phyloP scores from a whole-genome alignment of 768 basidiomycete species.

The Lactifluus echinatus region DNA sequence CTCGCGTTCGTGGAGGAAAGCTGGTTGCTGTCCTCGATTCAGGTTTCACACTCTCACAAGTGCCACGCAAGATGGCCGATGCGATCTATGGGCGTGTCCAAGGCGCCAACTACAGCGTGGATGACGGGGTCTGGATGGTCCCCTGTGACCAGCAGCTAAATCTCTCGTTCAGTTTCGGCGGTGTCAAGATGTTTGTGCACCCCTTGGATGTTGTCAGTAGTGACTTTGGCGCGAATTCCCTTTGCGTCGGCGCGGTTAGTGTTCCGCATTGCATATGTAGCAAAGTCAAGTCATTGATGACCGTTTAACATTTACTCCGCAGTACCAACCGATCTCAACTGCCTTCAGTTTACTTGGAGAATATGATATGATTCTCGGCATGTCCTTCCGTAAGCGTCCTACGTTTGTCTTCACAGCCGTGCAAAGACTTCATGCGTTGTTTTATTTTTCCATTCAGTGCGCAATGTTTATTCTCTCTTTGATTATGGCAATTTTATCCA shows the following conservation, averaged over 20 bases:
- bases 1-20: constrained; percentile 52
- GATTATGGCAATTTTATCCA: constrained; percentile 65
- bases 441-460: constrained; percentile 38
- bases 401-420: not conserved
- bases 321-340: constrained; percentile 80
- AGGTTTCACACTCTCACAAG: constrained; percentile 64
- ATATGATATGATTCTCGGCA: constrained; percentile 78
- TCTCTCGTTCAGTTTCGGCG: constrained; percentile 64
- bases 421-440: not conserved
- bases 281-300: constrained; percentile 7
- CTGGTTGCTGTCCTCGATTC: constrained; percentile 69
- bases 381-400: constrained; percentile 57
- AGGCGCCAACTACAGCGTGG: constrained; percentile 55
- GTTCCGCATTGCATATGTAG: not conserved
- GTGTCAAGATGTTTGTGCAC: constrained; percentile 58
- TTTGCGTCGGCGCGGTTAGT: constrained; percentile 64
- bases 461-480: constrained; percentile 64
- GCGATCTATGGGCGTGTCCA: constrained; percentile 74
- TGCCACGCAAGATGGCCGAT: constrained; percentile 65
- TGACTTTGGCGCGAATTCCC: constrained; percentile 38
- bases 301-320: not conserved
- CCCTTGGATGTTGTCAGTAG: constrained; percentile 61
- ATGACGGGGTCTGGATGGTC: constrained; percentile 55
- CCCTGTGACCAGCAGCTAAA: constrained; percentile 71
- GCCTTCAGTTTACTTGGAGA: constrained; percentile 70